phyloP scores from a whole-genome alignment of 208 protist species.

The Angomonas ambiguus region DNA sequence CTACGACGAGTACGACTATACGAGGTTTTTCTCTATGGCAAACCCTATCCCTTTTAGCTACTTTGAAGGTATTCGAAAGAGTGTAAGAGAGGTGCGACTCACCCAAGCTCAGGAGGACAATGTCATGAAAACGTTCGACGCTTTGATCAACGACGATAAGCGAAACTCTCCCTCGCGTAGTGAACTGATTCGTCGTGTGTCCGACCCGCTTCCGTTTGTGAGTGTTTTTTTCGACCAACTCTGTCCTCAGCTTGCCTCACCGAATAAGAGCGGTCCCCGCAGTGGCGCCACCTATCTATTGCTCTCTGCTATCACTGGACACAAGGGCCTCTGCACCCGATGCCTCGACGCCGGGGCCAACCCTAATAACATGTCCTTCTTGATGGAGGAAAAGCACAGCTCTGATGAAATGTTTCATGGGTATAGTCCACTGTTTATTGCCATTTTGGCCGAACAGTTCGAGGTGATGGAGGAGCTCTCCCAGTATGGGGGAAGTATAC shows the following conservation, averaged over 20 bases:
- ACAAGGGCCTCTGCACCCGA: conserved; percentile 51
- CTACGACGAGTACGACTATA: conserved; percentile 34
- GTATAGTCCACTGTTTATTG: conserved; percentile 85
- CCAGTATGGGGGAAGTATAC: conserved; percentile 60
- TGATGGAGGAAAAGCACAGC: conserved; percentile 49
- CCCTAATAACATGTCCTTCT: conserved; percentile 82
- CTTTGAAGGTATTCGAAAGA: conserved; percentile 63
- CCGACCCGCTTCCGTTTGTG: conserved; percentile 65
- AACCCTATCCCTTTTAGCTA: conserved; percentile 69
- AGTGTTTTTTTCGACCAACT: conserved; percentile 67
- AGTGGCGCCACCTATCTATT: conserved; percentile 76
- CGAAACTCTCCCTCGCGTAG: neutral
- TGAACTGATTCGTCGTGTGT: conserved; percentile 40
- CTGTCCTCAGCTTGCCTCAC: conserved; percentile 50
- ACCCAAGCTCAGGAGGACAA: conserved; percentile 47
- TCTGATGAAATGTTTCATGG: conserved; percentile 84
- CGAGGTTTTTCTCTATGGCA: conserved; percentile 73
- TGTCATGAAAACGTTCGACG: conserved; percentile 57
- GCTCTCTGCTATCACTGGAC: conserved; percentile 69
- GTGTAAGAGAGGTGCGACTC: conserved; percentile 44
- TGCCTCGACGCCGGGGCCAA: conserved; percentile 79
- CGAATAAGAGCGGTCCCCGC: conserved; percentile 21
- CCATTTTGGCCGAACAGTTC: conserved; percentile 66
- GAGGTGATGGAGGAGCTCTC: conserved; percentile 64
- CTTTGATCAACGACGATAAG: neutral